Evolutionary conservation across 768 basidiomycete genomes (phyloP).

Genomic region (Boletellus ananiceps): DNA sequence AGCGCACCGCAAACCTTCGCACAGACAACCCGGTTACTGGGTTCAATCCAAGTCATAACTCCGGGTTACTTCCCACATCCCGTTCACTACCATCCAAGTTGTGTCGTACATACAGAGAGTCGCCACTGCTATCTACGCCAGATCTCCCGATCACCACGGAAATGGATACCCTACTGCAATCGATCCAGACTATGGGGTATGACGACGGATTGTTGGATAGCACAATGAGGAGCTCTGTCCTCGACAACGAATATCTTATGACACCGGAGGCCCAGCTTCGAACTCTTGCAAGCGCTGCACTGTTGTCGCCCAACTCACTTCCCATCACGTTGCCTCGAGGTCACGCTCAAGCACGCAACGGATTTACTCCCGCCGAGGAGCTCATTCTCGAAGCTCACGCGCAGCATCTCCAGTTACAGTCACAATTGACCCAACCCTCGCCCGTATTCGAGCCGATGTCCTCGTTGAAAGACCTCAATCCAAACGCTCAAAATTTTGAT

Average conservation of each 20-base stretch:
- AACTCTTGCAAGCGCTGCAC: constrained; percentile 19
- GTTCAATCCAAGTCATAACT: background rate
- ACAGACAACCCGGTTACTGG: constrained; percentile 1
- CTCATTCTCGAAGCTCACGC: constrained; percentile 58
- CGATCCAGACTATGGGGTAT: constrained; percentile 27
- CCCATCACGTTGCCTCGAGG: constrained; percentile 15
- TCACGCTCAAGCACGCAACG: constrained; percentile 40
- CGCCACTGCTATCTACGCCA: constrained; percentile 13
- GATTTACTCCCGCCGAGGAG: constrained; percentile 67
- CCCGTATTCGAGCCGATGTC: constrained; percentile 10
- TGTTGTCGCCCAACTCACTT: constrained; percentile 9
- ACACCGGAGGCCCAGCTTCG: constrained; percentile 21
- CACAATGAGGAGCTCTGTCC: constrained; percentile 8
- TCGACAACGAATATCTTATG: constrained; percentile 16
- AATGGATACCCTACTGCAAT: constrained; percentile 38
- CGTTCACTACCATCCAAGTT: constrained; percentile 21
- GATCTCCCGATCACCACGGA: constrained; percentile 31
- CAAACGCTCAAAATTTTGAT: constrained; percentile 7
- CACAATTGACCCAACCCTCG: constrained; percentile 6
- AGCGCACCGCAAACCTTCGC: constrained; percentile 3
- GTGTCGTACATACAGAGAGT: constrained; percentile 11
- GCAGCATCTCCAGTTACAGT: constrained; percentile 19
- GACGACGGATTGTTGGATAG: constrained; percentile 13
- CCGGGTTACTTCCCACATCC: constrained; percentile 14
- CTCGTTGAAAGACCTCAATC: constrained; percentile 6